Evolutionary conservation across 2,329 filamentous ascomycete genomes (phyloP), one percentile per base, ranked within the genome.

Genomic region (Falciphora oryzae): DNA sequence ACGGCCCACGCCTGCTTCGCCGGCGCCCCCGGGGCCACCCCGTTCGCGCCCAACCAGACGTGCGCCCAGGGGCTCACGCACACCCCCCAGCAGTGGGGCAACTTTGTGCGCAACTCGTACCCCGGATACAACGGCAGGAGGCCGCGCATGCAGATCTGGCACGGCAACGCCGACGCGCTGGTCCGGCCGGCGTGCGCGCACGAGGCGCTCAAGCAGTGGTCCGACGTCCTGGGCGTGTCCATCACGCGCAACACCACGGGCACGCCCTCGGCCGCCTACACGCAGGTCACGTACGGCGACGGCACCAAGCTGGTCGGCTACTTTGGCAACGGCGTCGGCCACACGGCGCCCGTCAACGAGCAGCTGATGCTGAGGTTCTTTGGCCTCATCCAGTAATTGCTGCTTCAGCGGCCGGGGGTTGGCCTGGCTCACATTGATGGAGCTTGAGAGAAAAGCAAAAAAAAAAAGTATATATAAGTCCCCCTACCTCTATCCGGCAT

Each of bases 1-100:
- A 83, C 84, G 1, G 79, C 83, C 0, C 82, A 80, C 31, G 83
- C 83, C n/a, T 85, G 84, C 73, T 85, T 85, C 71, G 57, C 57
- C 13, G 64, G 59, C 2, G 62, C 62, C 11, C 25, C 31, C 27
- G 62, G 56, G 7, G 62, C 63, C 18, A 64, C 63, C 0, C 63
- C 63, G 13, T 64, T 64, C 53, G 25, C 59, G 84, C 85, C 85
- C 75, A 79, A 77, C 66, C 77, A 64, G 59, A 64, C 79, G 7
- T 87, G 85, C 70, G 78, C 84, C 1, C 74, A 78, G 32, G 85
- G 85, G 7, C 74, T 77, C 65, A 77, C 76, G 32, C 73, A 75
- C 63, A 78, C 77, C 0, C 76, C 76, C 14, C 64, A 71, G 53
- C 70, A 75, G 60, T 82, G 80, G 80, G 62, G 62, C n/a, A 35